These are phyloP conservation scores for Phytophthora citrophthora DNA, from an alignment of 352 stramenopile genomes.

Conservation along the genomic window DNA sequence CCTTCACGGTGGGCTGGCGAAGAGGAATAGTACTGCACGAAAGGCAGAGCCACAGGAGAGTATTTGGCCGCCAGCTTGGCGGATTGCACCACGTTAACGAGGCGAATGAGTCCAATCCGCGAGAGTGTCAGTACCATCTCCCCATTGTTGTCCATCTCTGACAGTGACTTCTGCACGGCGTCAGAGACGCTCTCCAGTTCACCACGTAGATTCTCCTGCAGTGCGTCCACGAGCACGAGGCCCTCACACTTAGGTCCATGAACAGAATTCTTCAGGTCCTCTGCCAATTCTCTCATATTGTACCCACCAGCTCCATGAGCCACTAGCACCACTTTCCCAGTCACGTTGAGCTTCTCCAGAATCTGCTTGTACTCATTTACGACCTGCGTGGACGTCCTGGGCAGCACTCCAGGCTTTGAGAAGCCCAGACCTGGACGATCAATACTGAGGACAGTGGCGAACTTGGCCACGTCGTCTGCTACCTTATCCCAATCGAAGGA, in stretches of 20 bases:
- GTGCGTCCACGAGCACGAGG: conserved; percentile 73
- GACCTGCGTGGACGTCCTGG: conserved; percentile 68
- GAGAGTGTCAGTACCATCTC: conserved; percentile 60
- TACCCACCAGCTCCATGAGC: conserved; percentile 78
- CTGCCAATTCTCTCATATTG: conserved; percentile 76
- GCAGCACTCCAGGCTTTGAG: conserved; percentile 49
- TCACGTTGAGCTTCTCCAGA: conserved; percentile 61
- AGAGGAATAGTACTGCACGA: conserved; percentile 68
- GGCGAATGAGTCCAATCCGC: conserved; percentile 66
- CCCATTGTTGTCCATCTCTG: conserved; percentile 67
- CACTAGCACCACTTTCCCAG: conserved; percentile 70
- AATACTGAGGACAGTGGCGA: conserved; percentile 68
- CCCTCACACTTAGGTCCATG: conserved; percentile 48
- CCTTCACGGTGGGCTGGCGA: conserved; percentile 69
- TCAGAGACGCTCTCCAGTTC: conserved; percentile 76
- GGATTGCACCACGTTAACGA: conserved; percentile 71
- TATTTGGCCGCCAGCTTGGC: conserved; percentile 66
- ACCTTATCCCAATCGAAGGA: conserved; percentile 89
- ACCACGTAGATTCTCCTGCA: conserved; percentile 67
- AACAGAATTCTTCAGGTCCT: conserved; percentile 40
- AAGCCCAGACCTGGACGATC: conserved; percentile 81
- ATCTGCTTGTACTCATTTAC: conserved; percentile 67
- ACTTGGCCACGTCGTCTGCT: conserved; percentile 45
- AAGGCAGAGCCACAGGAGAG: conserved; percentile 53
- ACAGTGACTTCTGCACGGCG: conserved; percentile 54